Conservation (phyloP, 306 rosid species). For the Dalbergia cochinchinensis region DNA sequence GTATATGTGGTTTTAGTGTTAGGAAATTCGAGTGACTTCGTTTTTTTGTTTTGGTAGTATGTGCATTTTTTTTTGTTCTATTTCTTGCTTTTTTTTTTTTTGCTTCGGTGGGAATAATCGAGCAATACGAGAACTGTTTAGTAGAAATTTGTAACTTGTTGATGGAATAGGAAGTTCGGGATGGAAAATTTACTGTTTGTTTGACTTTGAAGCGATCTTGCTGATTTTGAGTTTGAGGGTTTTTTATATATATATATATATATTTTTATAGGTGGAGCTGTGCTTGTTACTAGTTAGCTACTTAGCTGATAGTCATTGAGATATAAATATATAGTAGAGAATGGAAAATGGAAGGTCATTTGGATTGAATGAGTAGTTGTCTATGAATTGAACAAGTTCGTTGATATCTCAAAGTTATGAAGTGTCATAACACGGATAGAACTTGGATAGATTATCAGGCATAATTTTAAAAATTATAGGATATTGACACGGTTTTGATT, state of each 20-base stretch:
- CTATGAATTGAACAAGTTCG: background rate
- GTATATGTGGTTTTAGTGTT: slow-evolving; percentile 3
- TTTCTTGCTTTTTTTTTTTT: background rate
- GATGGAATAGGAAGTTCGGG: background rate
- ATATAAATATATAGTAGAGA: background rate
- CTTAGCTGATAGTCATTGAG: background rate
- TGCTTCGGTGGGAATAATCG: background rate
- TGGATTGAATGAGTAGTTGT: too few relatives aligned
- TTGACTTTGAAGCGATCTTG: slow-evolving; percentile 5
- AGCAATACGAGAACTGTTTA: background rate
- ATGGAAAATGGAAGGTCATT: background rate
- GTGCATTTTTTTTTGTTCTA: background rate
- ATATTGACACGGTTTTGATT: too few relatives aligned
- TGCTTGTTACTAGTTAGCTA: background rate
- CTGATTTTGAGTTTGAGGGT: slow-evolving; percentile 17
- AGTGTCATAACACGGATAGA: background rate
- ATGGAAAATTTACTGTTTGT: background rate
- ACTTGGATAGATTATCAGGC: background rate
- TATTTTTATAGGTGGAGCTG: background rate
- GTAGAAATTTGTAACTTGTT: background rate
- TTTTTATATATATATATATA: too few relatives aligned
- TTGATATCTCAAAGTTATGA: background rate
- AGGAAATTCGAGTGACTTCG: slow-evolving; percentile 2
- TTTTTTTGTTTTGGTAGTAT: background rate
- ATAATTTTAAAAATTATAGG: too few relatives aligned